Percentiles rank a stretch among this genome's conserved stretches.
Conservation (phyloP, 148 eudicot genomes). For the Heliamphora exappendiculata region DNA sequence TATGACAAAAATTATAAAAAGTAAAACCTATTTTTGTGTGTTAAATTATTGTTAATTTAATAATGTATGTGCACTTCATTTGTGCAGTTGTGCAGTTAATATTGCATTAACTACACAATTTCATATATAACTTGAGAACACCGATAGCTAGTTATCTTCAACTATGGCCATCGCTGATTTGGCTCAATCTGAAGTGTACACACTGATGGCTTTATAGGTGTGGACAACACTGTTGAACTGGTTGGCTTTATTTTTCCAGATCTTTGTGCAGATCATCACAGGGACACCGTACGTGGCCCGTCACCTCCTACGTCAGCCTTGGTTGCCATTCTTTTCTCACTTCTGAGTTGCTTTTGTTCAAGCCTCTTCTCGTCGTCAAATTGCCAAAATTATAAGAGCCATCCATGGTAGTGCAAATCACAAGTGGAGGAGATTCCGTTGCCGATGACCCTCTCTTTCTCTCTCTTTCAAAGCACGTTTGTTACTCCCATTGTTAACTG, state of each 20-base stretch:
- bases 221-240: constrained; percentile 84
- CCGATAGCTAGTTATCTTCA: too few species aligned
- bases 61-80: too few species aligned
- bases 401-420: constrained; percentile 20
- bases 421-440: neutral
- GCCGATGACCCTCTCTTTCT: too few species aligned
- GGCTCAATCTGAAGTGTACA: constrained; percentile 55
- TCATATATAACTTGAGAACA: neutral
- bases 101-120: too few species aligned
- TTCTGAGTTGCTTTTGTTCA: constrained; percentile 43
- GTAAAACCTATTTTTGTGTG: too few species aligned
- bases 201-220: constrained; percentile 60
- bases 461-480: too few species aligned
- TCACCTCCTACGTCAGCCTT: constrained; percentile 47
- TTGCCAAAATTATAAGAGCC: constrained; percentile 32
- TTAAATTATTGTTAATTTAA: too few species aligned
- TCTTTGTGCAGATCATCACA: constrained; percentile 72
- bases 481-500: too few species aligned
- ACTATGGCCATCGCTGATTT: constrained; percentile 34
- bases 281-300: constrained; percentile 65
- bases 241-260: constrained; percentile 78
- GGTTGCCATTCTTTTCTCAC: constrained; percentile 34
- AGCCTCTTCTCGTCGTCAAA: constrained; percentile 73
- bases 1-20: too few species aligned
- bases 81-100: too few species aligned